Conservation (phyloP, 2,329 filamentous ascomycete genomes). For the Aspergillus intermedius region DNA sequence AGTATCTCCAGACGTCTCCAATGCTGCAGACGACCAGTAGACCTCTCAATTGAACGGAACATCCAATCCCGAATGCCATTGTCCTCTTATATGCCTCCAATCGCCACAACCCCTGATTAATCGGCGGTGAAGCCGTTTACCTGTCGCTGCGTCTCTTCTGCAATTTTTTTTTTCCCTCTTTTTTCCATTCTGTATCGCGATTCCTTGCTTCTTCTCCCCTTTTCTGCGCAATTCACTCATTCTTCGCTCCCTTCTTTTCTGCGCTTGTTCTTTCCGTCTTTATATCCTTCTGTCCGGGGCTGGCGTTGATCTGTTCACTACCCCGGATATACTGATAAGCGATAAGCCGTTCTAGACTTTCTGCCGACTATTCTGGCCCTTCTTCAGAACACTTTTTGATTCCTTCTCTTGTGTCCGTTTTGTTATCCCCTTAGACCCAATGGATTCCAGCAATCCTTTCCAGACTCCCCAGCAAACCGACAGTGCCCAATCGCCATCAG, state of each 20-base stretch:
- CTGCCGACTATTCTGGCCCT: conserved; percentile 1
- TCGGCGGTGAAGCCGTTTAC: neutral
- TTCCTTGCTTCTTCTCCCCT: conserved; percentile 3
- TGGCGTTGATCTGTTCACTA: neutral
- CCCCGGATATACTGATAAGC: neutral
- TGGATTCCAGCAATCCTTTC: neutral
- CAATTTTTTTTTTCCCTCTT: conserved; percentile 5
- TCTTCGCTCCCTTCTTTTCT: neutral
- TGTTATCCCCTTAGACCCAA: neutral
- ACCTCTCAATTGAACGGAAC: no score
- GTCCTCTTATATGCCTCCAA: no score
- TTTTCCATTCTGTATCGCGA: conserved; percentile 3
- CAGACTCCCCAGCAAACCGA: neutral
- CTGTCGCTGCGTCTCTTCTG: conserved; percentile 3
- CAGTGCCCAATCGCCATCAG: neutral
- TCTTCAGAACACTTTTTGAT: conserved; percentile 4
- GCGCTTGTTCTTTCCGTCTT: neutral
- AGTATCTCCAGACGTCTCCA: no score
- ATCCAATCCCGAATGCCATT: no score
- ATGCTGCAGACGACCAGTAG: no score
- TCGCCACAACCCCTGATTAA: conserved; percentile 3
- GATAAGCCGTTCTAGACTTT: neutral
- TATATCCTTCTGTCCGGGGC: neutral
- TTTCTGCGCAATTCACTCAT: neutral
- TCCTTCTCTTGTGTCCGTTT: neutral